phyloP scores from a whole-genome alignment of 1,284 basidiomycete genomes.

The Sporisorium graminicola region DNA sequence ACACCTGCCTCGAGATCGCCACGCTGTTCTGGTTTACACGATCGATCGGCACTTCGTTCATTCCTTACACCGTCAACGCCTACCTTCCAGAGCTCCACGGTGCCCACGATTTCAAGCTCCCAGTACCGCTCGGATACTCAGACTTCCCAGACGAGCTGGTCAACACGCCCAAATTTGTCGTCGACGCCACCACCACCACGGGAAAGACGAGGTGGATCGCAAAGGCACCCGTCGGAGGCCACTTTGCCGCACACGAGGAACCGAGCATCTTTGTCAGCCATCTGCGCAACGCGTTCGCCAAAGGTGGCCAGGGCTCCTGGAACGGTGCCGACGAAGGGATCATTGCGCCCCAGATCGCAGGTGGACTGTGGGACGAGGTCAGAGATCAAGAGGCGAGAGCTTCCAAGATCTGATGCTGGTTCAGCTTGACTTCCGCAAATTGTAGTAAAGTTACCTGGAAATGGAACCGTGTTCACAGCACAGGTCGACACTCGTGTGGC shows the following conservation, averaged over 20 bases:
- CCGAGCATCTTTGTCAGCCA: slow-evolving; percentile 55
- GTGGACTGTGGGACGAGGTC: slow-evolving; percentile 55
- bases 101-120: slow-evolving; percentile 33
- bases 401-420: slow-evolving; percentile 34
- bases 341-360: slow-evolving; percentile 26
- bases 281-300: slow-evolving; percentile 53
- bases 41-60: slow-evolving; percentile 59
- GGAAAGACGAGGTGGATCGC: slow-evolving; percentile 51
- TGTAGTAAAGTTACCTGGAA: too few species aligned
- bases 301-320: slow-evolving; percentile 41
- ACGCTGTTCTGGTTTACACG: slow-evolving; percentile 52
- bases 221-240: slow-evolving; percentile 48
- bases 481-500: too few species aligned
- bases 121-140: slow-evolving; percentile 51
- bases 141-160: slow-evolving; percentile 58
- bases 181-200: slow-evolving; percentile 39
- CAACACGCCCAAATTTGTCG: slow-evolving; percentile 43
- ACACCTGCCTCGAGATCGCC: slow-evolving; percentile 37
- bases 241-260: slow-evolving; percentile 60
- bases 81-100: slow-evolving; percentile 50
- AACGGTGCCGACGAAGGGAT: slow-evolving; percentile 38
- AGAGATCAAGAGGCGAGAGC: slow-evolving; percentile 35
- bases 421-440: too few species aligned
- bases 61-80: slow-evolving; percentile 54
- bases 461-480: too few species aligned